phyloP scores from a whole-genome alignment of 1,284 basidiomycete genomes.

The Neonothopanus nambi region DNA sequence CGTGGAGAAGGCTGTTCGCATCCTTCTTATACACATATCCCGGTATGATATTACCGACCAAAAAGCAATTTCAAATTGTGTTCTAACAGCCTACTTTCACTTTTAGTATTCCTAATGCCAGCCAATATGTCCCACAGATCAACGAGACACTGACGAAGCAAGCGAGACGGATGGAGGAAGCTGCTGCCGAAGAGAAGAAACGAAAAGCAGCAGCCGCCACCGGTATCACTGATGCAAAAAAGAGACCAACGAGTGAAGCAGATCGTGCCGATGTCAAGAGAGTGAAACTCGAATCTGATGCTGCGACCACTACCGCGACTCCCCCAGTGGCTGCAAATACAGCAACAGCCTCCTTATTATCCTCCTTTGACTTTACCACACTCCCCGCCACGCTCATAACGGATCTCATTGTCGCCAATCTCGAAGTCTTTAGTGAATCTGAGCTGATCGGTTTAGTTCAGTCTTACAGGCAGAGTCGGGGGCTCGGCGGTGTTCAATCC shows the following conservation, averaged over 20 bases:
- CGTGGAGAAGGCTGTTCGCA: constrained; percentile 89
- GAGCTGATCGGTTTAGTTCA: constrained; percentile 62
- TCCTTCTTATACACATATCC: constrained; percentile 82
- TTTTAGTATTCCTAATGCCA: constrained; percentile 52
- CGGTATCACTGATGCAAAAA: constrained; percentile 33
- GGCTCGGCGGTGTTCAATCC: constrained; percentile 24
- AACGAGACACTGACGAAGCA: constrained; percentile 72
- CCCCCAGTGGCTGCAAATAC: constrained; percentile 25
- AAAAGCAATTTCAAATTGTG: not conserved
- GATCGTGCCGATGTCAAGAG: constrained; percentile 64
- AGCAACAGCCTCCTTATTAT: constrained; percentile 53
- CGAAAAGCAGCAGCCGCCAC: constrained; percentile 49
- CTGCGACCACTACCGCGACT: constrained; percentile 13
- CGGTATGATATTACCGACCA: no score
- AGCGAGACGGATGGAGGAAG: constrained; percentile 77
- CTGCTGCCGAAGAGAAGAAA: constrained; percentile 66
- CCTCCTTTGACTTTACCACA: constrained; percentile 84
- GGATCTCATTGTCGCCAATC: constrained; percentile 86
- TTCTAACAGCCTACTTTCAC: constrained; percentile 16
- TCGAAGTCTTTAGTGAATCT: constrained; percentile 76
- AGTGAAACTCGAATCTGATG: constrained; percentile 60
- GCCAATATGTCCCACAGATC: constrained; percentile 62
- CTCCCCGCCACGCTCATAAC: constrained; percentile 81
- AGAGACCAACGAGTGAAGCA: constrained; percentile 33
- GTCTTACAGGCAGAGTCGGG: constrained; percentile 54